Evolutionary conservation across 169 alveolate species (phyloP), one percentile per base, ranked within the genome.

Genomic region (Eimeria maxima): DNA sequence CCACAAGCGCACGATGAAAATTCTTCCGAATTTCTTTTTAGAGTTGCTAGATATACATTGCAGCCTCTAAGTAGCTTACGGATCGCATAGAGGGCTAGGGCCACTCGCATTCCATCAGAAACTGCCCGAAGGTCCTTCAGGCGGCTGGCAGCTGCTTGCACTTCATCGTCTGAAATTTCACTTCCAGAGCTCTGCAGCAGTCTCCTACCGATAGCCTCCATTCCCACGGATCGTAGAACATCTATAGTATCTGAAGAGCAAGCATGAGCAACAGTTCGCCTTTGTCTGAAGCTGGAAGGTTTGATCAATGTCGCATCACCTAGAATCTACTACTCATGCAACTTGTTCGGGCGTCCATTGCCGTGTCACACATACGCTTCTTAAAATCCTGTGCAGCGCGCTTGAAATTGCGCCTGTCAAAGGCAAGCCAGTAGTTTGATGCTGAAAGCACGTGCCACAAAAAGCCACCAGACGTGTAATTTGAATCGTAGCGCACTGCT

Each of bases 361-460:
- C 38, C 38, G 38, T 33, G 38, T 33, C 38, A 33, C 14, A 73
- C 80, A 8, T 50, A 87, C 94, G 63, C 45, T 65, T 87, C 53
- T 65, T 27, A 11, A 87, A 63, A 24, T 63, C 94, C 74, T 87
- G 33, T 24, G 45, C 33, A 50, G 94, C 94, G 50, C 55, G 81
- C 27, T 87, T 27, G 53, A 45, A 38, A 20, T 53, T 87, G 13
- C 94, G 81, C 11, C 16, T 42, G 10, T 87, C 94, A 67, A 87
- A 87, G 45, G 94, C 94, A 22, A 87, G 94, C 81, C 94, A 87
- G 44, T 63, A 87, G 83, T 47, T 63, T 65, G 94, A 18, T 20
- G 83, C 94, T 87, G 94, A 10, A 87, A 6, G 22, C 1, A 38
- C 20, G 10, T 69, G 83, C 44, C 55, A 73, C 16, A 38, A 13